Base-by-base conservation (phyloP, 345 rosid genomes). In the Syzygium aromaticum region DNA sequence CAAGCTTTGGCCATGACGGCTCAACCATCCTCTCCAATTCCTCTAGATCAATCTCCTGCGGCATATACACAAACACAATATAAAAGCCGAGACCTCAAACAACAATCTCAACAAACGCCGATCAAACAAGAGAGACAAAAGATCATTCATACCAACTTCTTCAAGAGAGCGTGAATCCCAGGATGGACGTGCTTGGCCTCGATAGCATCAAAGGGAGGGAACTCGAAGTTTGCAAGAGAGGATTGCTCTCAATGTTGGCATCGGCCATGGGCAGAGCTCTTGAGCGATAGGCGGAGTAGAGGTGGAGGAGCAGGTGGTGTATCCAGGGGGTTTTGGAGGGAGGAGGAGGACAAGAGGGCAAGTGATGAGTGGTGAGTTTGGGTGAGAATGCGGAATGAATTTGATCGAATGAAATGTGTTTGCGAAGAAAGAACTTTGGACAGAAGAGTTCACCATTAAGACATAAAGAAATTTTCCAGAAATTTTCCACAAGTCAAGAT, bases 1-100 rank as follows among this genome's bases (percentile, higher is more conserved):
- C 98, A 90, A 97, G 90, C 87, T 95, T 96, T 61, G 95, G 92
- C 99, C 99, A 97, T 7, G 98, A 89, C 1, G 98, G 98, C 89
- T 96, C 96, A 84, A 94, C 94, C 0, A 89, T 89, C 61, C 88
- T 94, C 90, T 96, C 98, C 88, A 95, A 87, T 88, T 94, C 92
- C 89, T 95, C 98, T 93, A 95, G 85, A 86, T 95, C 95, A 90
- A 84, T 88, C 88, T 96, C 97, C 99, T 97, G 84, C 54, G 7
- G 43, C 54, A 1, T 12, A 28, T 33, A 21, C 54, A 9, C 43
- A 25, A 78, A n/a, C 8, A 7, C 73, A 77, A 10, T 25, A 25
- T n/a, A 59, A 59, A 25, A 11, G 84, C 84, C 52, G 46, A 80
- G 28, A 46, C 52, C 84, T 63, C 56, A n/a, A 10, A 23, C 46